phyloP scores from a whole-genome alignment of 2,329 filamentous ascomycete species.

The Aspergillus unguis region DNA sequence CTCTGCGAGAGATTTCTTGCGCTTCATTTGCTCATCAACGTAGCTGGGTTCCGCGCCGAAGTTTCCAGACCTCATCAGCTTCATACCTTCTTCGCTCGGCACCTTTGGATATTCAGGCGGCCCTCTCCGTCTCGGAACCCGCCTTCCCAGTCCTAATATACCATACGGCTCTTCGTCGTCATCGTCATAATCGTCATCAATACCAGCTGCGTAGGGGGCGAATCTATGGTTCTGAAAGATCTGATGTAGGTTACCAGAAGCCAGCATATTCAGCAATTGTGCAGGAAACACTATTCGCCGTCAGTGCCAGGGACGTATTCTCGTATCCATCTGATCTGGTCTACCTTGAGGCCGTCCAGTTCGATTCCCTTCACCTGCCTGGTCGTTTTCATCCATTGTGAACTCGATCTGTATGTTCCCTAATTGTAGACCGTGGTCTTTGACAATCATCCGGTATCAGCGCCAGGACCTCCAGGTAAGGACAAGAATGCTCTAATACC shows the following conservation, averaged over 20 bases:
- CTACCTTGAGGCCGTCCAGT: conserved; percentile 24
- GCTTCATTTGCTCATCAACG: conserved; percentile 51
- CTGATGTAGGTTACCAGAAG: conserved; percentile 51
- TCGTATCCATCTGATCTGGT: not conserved
- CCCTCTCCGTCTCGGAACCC: conserved; percentile 40
- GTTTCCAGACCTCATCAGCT: conserved; percentile 75
- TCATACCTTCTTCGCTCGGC: conserved; percentile 70
- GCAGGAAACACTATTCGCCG: conserved; percentile 29
- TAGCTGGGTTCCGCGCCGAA: conserved; percentile 69
- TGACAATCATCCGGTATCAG: not conserved
- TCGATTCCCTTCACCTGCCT: conserved; percentile 13
- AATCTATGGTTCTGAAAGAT: conserved; percentile 45
- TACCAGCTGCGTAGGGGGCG: conserved; percentile 19
- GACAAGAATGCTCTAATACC: conserved; percentile 9
- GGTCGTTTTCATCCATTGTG: conserved; percentile 23
- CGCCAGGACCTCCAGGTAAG: not conserved
- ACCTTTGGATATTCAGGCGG: conserved; percentile 71
- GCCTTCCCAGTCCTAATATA: conserved; percentile 43
- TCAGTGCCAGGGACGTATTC: not conserved
- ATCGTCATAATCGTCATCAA: conserved; percentile 26
- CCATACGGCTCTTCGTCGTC: conserved; percentile 28
- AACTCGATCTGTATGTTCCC: conserved; percentile 31
- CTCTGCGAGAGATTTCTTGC: conserved; percentile 60
- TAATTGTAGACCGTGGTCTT: conserved; percentile 19
- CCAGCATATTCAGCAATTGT: conserved; percentile 55